Evolutionary conservation across 2,329 filamentous ascomycete species (phyloP), one percentile per base, ranked within the genome.

Genomic region (Colletotrichum sojae): DNA sequence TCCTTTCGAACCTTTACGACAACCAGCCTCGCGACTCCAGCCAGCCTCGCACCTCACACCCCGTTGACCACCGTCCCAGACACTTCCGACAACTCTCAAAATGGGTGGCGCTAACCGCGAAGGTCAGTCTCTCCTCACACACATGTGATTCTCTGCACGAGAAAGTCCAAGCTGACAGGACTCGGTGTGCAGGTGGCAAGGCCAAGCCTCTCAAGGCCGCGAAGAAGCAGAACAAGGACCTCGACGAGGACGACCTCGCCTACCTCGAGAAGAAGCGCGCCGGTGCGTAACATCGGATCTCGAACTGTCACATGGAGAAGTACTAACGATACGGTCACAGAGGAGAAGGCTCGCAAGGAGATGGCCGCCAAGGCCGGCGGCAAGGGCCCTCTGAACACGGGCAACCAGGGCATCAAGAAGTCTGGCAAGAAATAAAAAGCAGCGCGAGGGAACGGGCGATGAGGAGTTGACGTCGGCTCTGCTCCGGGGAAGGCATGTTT

Each of bases 341-440:
- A 95, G 75, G 92, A 94, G 78, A 94, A 95, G 86, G 93, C 92
- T 53, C 92, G 90, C 82, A 95, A 97, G 84, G 94, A 94, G 10
- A 79, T 97, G 83, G 90, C 91, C n/a, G 87, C 90, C 70, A 93
- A 94, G 84, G 91, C 93, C 53, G 91, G 92, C 76, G 93, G 93
- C 81, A 97, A 97, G 85, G 95, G 95, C 3, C 95, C 95, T 45
- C 80, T 98, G 79, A 95, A 94, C 84, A 92, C 90, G 39, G 94
- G 94, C 40, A 82, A 87, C 56, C 94, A 97, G 83, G 94, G 94
- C 71, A 97, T 98, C 86, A 98, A 98, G 91, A 98, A 97, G 90
- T 96, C 93, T 71, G 95, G 94, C 82, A 97, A 98, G 92, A 97
- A 98, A 91, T 97, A 88, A 83, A 76, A 5, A 15, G 20, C 13